phyloP scores from a whole-genome alignment of 805 yeast genomes.

The Starmerella apis region DNA sequence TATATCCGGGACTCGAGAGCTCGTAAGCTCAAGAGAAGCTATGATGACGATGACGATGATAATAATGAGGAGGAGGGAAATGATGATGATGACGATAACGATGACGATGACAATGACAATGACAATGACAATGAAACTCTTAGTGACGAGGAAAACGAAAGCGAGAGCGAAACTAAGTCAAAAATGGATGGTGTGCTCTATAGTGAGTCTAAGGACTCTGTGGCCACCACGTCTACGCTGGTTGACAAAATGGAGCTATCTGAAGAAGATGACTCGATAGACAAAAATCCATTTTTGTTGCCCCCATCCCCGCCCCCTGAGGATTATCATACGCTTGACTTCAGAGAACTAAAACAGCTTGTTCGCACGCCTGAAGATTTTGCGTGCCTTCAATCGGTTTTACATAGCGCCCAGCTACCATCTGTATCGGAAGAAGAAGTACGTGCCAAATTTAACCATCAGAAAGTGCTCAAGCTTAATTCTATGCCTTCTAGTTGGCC shows the following conservation, averaged over 20 bases:
- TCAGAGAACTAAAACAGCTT: neutral
- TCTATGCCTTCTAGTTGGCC: constrained; percentile 9
- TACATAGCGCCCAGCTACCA: neutral
- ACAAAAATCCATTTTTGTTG: neutral
- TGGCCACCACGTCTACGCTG: neutral
- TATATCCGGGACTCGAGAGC: neutral
- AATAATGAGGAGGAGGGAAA: constrained; percentile 1
- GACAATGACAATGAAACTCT: neutral
- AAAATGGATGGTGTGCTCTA: neutral
- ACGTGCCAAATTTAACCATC: neutral
- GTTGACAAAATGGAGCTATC: neutral
- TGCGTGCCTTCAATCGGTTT: neutral
- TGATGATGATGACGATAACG: neutral
- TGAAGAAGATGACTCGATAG: neutral
- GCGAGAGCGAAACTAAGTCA: neutral
- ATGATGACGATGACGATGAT: neutral
- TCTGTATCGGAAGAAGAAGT: neutral
- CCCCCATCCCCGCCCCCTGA: constrained; percentile 2
- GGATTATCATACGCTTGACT: neutral
- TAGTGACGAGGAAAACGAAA: neutral
- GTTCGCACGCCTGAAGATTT: constrained; percentile 7
- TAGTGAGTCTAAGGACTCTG: neutral
- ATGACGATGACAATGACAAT: neutral
- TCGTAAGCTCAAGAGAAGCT: neutral
- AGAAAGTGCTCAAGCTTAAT: neutral